Base-by-base conservation (phyloP, 352 stramenopile species). In the Globisporangium radiosum region DNA sequence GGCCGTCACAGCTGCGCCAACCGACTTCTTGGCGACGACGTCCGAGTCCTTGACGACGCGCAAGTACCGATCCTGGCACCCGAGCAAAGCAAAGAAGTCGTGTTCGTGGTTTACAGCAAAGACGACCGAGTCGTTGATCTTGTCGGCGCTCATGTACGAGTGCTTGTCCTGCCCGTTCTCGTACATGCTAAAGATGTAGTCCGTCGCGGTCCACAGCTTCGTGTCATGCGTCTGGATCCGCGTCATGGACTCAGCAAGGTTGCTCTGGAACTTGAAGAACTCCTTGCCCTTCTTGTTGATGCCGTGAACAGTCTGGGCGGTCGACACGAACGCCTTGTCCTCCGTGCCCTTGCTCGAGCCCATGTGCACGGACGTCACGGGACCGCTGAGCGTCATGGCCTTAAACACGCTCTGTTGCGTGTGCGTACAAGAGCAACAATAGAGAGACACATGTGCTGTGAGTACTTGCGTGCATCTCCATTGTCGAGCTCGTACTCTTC, bases 251-350 rank as follows among this genome's bases (percentile, higher is more conserved):
- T 95, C 86, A 42, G 77, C 77, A 37, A 95, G 60, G 47, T 93
- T 95, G 69, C 82, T 92, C 64, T 91, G 80, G 71, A 93, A 92
- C 64, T 78, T 88, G 67, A 90, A 91, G 57, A 91, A 87, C 69
- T 90, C 84, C 47, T 92, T 95, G 55, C 84, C 86, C 47, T 95
- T 95, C 64, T 90, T 90, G 60, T 60, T 94, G 47, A 90, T 77
- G 5, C 86, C 86, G 50, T 84, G 72, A 11, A 95, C 76, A 56
- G 75, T 76, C 47, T 91, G 75, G 2, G 76, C 75, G 2, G 70
- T 90, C n/a, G 79, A 85, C 6, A 90, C 66, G 52, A 84, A 92
- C 25, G 74, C 72, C 49, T 83, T 86, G 71, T 90, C 83, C 47
- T 89, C 80, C 5, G 76, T 85, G 33, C 77, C 80, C 60, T 86